A percentile compares a stretch with the other conserved stretches of the same genome.
These are phyloP conservation scores for Tritrichomonas foetus DNA, from an alignment of 208 protist genomes.

Conservation along the genomic window DNA sequence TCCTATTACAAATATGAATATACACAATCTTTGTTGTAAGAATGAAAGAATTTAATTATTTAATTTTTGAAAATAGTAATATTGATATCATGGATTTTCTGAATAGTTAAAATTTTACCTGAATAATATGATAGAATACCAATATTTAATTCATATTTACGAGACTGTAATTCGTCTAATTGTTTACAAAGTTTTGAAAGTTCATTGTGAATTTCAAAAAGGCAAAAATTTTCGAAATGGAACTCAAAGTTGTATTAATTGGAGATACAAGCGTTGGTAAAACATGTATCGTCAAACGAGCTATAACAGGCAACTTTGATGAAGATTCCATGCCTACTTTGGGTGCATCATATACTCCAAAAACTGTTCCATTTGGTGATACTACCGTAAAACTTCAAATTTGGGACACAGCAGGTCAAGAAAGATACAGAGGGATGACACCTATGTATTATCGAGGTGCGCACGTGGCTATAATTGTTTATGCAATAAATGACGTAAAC, in stretches of 20 bases:
- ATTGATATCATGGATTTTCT: no score
- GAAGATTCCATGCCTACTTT: not conserved
- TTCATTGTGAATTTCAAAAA: no score
- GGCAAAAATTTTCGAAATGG: no score
- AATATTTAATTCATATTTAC: no score
- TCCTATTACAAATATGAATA: no score
- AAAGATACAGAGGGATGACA: slow-evolving; percentile 13
- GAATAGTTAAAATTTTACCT: no score
- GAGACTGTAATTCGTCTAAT: no score
- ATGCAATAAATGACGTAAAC: not conserved
- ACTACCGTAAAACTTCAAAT: not conserved
- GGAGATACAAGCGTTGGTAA: not conserved
- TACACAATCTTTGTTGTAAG: no score
- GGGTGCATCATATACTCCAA: not conserved
- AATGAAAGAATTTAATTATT: no score
- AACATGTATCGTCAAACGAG: not conserved
- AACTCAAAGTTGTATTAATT: slow-evolving; percentile 11
- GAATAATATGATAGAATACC: no score
- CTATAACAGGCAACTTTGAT: not conserved
- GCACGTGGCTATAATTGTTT: not conserved
- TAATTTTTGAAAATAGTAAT: no score
- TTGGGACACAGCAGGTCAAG: slow-evolving; percentile 26
- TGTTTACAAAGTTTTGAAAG: no score
- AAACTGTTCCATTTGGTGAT: not conserved
- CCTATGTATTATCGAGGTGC: slow-evolving; percentile 20